phyloP scores from a whole-genome alignment of 106 monocot genomes.

The Ottelia alismoides region DNA sequence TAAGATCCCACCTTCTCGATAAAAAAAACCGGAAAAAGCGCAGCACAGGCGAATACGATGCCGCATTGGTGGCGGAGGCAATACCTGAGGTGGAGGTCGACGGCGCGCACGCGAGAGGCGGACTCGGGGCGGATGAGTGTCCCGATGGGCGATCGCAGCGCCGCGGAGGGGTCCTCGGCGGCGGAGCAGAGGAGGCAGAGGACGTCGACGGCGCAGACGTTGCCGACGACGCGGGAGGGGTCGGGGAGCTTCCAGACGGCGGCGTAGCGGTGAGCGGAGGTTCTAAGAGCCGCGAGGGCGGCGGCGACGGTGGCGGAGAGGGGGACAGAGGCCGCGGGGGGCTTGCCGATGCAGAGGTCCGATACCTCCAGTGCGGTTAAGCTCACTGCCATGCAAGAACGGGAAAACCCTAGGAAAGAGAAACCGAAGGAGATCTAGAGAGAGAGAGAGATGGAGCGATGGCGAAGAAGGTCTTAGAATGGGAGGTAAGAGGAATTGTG shows the following conservation, averaged over 20 bases:
- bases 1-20: not conserved
- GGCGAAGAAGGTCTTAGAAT: no score
- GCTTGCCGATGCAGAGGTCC: conserved; percentile 88
- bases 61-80: no score
- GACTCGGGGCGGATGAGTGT: conserved; percentile 16
- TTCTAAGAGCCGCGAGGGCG: conserved; percentile 40
- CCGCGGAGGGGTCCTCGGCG: conserved; percentile 23
- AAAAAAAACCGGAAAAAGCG: not conserved
- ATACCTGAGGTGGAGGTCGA: conserved; percentile 45
- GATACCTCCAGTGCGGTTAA: conserved; percentile 36
- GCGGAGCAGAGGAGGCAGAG: conserved; percentile 48
- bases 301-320: conserved; percentile 42
- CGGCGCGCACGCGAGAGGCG: conserved; percentile 11
- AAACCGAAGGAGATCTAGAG: no score
- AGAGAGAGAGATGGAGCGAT: no score
- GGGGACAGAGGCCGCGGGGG: conserved; percentile 36
- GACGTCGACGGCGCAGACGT: conserved; percentile 42
- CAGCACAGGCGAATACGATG: no score
- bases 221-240: no score
- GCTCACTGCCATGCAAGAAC: conserved; percentile 61
- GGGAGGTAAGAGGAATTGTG: no score
- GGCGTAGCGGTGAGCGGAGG: no score
- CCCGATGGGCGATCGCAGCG: conserved; percentile 21
- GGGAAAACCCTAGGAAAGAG: no score
- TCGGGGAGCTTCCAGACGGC: no score